Base-by-base conservation (phyloP, 352 stramenopile species). In the Saprolegnia parasitica region DNA sequence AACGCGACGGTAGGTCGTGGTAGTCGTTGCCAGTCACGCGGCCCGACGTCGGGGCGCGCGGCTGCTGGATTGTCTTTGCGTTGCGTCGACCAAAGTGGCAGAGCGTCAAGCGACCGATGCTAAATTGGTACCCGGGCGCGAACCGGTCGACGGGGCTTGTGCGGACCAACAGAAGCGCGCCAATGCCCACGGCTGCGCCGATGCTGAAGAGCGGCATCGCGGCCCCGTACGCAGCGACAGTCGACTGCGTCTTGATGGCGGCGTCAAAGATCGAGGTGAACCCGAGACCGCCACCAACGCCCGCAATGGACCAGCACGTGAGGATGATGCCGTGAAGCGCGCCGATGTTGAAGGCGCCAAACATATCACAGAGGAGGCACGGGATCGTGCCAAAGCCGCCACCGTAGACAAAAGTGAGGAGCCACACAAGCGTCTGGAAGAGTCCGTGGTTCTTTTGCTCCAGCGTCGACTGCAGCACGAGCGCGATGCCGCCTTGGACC, bases 361-460 rank as follows among this genome's bases (percentile, higher is more conserved):
- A 93, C 83, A 91, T 91, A 60, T 91, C 85, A 0, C 83, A 89
- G 24, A 93, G 61, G 67, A 91, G 88, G 37, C 73, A 80, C 42
- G 84, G 84, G 64, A 91, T 90, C 15, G 75, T 89, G 49, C 83
- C 83, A 26, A 92, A 91, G 21, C 81, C 82, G 26, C 83, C 86
- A 23, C 84, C 83, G 66, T 93, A 93, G 55, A 77, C 81, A 15
- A 81, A 71, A 72, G 85, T 90, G 4, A 93, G 39, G 66, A 89
- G 78, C 72, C 88, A 93, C 24, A 89, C 73, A 20, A 81, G 75
- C 11, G 65, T 65, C 20, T 82, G 72, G 55, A 91, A 91, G 35
- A 16, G 13, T 1, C 35, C 13, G 9, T 60, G 52, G 13, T 60
- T 24, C 35, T 16, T 20, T 16, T 20, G 1, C 8, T 60, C 52